Percentiles rank a stretch among this genome's conserved stretches.
phyloP scores from a whole-genome alignment of 2,329 filamentous ascomycete genomes.

The Xylaria sp. region DNA sequence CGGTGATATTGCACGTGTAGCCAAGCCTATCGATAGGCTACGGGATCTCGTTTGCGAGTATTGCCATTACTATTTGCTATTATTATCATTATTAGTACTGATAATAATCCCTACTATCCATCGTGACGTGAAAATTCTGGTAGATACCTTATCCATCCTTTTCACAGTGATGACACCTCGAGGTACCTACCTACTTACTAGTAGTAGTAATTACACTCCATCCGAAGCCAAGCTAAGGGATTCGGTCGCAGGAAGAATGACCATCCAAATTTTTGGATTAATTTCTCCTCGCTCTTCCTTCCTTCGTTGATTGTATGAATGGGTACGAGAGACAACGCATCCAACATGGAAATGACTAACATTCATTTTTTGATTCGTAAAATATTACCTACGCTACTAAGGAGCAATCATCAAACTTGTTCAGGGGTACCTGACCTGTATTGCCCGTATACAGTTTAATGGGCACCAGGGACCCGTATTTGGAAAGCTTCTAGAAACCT shows the following conservation, averaged over 20 bases:
- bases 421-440: conserved; percentile 7
- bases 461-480: conserved; percentile 34
- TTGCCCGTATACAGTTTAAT: conserved; percentile 19
- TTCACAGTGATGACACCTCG: conserved; percentile 18
- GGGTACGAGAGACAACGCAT: neutral
- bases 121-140: conserved; percentile 35
- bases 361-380: neutral
- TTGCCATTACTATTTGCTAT: conserved; percentile 21
- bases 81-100: conserved; percentile 14
- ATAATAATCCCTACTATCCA: conserved; percentile 13
- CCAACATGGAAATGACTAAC: neutral
- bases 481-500: conserved; percentile 47
- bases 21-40: conserved; percentile 24
- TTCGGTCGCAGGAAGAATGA: conserved; percentile 13
- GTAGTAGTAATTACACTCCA: neutral
- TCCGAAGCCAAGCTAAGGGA: conserved; percentile 21
- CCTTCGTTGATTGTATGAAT: neutral
- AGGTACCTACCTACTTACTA: neutral
- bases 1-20: conserved; percentile 31
- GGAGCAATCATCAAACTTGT: conserved; percentile 26
- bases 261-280: neutral
- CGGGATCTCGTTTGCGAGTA: neutral
- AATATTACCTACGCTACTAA: conserved; percentile 18
- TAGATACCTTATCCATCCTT: conserved; percentile 7
- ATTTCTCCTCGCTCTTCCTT: neutral